Percentiles rank a stretch among this genome's conserved stretches.
Conservation (phyloP, 306 rosid genomes). For the Prunus fruticosa region DNA sequence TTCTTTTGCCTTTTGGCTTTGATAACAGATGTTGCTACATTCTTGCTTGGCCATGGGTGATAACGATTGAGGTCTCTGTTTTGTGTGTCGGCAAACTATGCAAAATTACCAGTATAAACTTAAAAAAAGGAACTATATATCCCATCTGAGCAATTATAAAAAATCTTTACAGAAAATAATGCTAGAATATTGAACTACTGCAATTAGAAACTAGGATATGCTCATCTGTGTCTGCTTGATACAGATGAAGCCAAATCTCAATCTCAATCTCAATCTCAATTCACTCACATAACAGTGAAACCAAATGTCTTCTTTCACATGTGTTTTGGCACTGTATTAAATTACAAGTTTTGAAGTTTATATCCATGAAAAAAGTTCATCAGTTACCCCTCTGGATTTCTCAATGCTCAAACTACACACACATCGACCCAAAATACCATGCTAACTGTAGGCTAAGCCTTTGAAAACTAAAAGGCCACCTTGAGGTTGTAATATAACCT, state of each 20-base stretch:
- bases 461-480: background rate
- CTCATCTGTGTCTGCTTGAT: background rate
- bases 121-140: no score
- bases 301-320: constrained; percentile 8
- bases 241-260: background rate
- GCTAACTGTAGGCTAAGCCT: no score
- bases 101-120: background rate
- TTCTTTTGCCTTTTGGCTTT: no score
- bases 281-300: constrained; percentile 12
- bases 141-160: no score
- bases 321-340: background rate
- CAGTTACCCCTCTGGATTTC: constrained; percentile 15
- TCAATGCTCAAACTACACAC: background rate
- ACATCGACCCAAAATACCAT: no score
- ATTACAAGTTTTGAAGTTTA: constrained; percentile 11
- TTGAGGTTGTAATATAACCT: background rate
- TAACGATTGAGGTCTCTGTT: background rate
- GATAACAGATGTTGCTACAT: no score
- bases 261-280: background rate
- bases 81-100: background rate
- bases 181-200: background rate
- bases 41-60: no score
- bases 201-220: no score
- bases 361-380: background rate
- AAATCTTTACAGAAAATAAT: background rate